Evolutionary conservation across 2,329 filamentous ascomycete species (phyloP), one percentile per base, ranked within the genome.

Genomic region (Salinomyces thailandicus): DNA sequence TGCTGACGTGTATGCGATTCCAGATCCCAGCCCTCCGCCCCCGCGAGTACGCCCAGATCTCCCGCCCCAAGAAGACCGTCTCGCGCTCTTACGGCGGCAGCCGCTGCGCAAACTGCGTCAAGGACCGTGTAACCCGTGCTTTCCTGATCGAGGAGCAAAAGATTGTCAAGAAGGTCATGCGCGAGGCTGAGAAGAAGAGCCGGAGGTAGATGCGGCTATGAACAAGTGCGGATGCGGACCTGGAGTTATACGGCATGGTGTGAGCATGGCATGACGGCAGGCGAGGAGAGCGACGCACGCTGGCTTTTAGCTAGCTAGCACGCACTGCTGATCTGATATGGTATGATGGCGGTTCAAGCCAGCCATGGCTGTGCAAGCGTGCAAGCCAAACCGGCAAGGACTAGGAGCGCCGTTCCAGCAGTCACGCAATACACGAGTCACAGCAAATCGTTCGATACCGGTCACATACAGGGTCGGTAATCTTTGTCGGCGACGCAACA

Each of bases 101-200:
- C 61, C 85, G 91, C 78, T 98, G 91, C 76, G 86, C 83, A 64
- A 91, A 85, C 77, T 98, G 91, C 70, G 91, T 98, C 57, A 87
- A 89, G 69, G 91, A 98, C 75, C 83, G 91, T 59, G 85, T 98
- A 57, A 85, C 95, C 57, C 85, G 91, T 58, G 91, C 91, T 50
- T 98, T 98, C 81, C 73, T 98, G 67, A 96, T 98, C 54, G 93
- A 98, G 77, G 91, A 98, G 80, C 91, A 98, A 78, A 98, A 98
- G 85, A 96, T 98, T 60, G 91, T 98, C 71, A 98, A 98, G 86
- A 98, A 98, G 85, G 91, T 98, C 61, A 79, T 96, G 67, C 95
- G 95, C 83, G 89, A 96, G 77, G 78, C 75, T 49, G 85, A 93
- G 73, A 82, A 85, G 75, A 82, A 83, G 66, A 45, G 47, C 41